Evolutionary conservation across 345 rosid genomes (phyloP), one percentile per base, ranked within the genome.

Genomic region (Mallotus nudiflorus): DNA sequence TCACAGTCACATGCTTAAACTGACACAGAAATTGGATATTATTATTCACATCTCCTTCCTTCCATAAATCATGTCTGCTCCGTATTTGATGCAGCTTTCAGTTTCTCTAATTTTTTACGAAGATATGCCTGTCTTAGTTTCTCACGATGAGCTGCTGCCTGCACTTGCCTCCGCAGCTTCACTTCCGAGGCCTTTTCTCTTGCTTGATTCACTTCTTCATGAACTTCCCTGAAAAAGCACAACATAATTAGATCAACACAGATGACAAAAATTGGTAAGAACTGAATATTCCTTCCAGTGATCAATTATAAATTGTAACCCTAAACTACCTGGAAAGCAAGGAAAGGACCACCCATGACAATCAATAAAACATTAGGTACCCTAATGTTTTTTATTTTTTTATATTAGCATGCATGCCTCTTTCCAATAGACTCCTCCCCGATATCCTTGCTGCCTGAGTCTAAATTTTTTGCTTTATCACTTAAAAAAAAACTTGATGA

Each of bases 51-150:
- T 51, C 10, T 49, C 20, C 59, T 29, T 19, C 35, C 66, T 35
- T 46, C 61, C 25, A 7, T 15, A 7, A 60, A 22, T 74, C 68
- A 42, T 5, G 25, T 31, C 28, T 68, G 72, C 9, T 46, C 49
- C 5, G 50, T 48, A 40, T 22, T 74, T 5, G 89, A 67, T 63
- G 84, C 74, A 56, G 93, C 91, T 80, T 89, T 92, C 57, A 90
- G 78, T 76, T 95, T 92, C 81, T 90, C 99, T 4, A 90, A 81
- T 77, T 89, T 89, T 75, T 92, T 92, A 24, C 84, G 82, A 59
- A 95, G 91, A 79, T 88, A 95, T 25, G 96, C 99, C 75, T 83
- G 94, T 83, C 79, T 85, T 13, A 95, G 87, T 79, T 84, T 90
- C 85, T 90, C 96, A 14, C 91, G 88, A 25, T 92, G 89, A 65